phyloP scores from a whole-genome alignment of 768 basidiomycete species.

The Boletellus emodensis region DNA sequence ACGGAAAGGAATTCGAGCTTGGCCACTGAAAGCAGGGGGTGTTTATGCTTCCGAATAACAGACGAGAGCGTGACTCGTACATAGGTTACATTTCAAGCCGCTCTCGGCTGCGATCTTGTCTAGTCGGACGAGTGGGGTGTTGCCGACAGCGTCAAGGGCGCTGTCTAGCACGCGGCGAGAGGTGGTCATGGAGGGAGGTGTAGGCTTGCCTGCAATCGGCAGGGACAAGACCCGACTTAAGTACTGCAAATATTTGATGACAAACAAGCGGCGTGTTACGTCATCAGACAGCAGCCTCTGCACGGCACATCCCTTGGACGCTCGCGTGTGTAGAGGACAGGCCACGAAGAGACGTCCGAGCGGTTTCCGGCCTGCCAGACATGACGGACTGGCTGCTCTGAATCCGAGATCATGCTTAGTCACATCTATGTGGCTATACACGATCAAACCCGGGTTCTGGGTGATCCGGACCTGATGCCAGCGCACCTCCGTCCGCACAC shows the following conservation, averaged over 20 bases:
- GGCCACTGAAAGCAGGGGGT: conserved; percentile 50
- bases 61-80: conserved; percentile 43
- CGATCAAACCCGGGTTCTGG: too few species aligned
- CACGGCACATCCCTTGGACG: too few species aligned
- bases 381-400: too few species aligned
- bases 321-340: too few species aligned
- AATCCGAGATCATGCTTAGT: too few species aligned
- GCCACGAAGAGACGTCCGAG: too few species aligned
- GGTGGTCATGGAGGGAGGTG: conserved; percentile 25
- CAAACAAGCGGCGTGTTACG: not conserved
- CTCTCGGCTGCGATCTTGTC: conserved; percentile 71
- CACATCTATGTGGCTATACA: too few species aligned
- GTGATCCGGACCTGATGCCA: too few species aligned
- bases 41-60: not conserved
- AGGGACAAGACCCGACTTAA: not conserved
- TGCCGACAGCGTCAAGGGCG: conserved; percentile 82
- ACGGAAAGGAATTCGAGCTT: conserved; percentile 89
- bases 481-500: too few species aligned
- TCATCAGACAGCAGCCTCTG: too few species aligned
- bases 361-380: too few species aligned
- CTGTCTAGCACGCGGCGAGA: conserved; percentile 59
- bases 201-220: not conserved
- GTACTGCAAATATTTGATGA: not conserved
- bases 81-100: conserved; percentile 82
- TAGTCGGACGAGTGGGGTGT: conserved; percentile 87